Percentiles rank a stretch among this genome's conserved stretches.
Conservation (phyloP, 2,329 filamentous ascomycete species). For the Fonsecaea pedrosoi region DNA sequence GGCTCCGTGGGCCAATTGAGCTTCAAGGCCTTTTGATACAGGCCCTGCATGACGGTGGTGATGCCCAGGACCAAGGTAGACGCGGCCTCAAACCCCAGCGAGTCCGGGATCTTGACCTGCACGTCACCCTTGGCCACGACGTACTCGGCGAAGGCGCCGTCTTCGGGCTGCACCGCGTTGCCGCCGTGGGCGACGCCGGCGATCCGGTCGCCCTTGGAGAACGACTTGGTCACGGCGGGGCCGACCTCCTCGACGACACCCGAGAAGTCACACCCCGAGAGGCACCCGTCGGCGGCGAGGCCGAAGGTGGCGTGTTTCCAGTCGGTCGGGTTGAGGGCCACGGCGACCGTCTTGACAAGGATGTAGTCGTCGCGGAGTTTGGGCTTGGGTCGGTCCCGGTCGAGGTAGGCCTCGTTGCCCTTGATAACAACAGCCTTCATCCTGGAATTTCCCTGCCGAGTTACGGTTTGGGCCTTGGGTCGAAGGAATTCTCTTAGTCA, state of each 20-base stretch:
- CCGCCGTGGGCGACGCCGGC: slow-evolving; percentile 48
- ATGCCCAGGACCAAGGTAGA: slow-evolving; percentile 45
- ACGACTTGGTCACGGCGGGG: slow-evolving; percentile 31
- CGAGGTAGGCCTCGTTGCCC: slow-evolving; percentile 38
- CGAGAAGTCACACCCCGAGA: slow-evolving; percentile 46
- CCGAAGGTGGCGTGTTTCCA: slow-evolving; percentile 58
- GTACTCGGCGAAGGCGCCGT: slow-evolving; percentile 50
- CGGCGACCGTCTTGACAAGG: slow-evolving; percentile 43
- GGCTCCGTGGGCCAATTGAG: slow-evolving; percentile 38
- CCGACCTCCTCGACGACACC: slow-evolving; percentile 43
- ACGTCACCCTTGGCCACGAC: slow-evolving; percentile 43
- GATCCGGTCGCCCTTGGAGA: slow-evolving; percentile 47
- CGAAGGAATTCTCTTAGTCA: neutral
- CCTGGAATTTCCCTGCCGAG: neutral
- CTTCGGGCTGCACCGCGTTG: slow-evolving; percentile 41
- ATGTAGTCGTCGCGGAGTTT: slow-evolving; percentile 51
- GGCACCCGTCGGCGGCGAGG: slow-evolving; percentile 47
- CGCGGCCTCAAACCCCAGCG: slow-evolving; percentile 44
- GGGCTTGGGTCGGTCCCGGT: slow-evolving; percentile 41
- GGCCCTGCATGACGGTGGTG: slow-evolving; percentile 36
- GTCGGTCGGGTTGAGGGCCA: slow-evolving; percentile 59
- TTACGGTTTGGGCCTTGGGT: too few species aligned
- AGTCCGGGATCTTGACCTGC: slow-evolving; percentile 43
- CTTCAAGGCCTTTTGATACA: slow-evolving; percentile 37
- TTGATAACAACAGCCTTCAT: slow-evolving; percentile 37